Evolutionary conservation across 352 stramenopile species (phyloP).

Genomic region (Phytophthora pinifolia): DNA sequence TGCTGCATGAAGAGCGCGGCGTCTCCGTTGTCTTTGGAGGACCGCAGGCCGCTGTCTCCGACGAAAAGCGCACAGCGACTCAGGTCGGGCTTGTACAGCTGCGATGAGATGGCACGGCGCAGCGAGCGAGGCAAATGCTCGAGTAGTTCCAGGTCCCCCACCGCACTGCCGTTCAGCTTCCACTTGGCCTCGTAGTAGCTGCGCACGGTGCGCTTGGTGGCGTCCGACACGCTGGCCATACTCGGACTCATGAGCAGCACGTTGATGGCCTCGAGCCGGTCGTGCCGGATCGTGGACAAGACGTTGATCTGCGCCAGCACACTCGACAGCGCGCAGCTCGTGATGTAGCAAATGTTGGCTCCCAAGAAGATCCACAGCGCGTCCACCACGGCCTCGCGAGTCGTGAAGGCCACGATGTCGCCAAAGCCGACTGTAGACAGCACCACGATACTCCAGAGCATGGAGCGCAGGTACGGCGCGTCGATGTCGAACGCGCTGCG

Average conservation of each 20-base stretch:
- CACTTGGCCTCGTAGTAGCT: slow-evolving; percentile 76
- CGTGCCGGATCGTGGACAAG: slow-evolving; percentile 40
- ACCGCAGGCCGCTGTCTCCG: slow-evolving; percentile 5
- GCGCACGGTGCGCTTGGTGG: slow-evolving; percentile 52
- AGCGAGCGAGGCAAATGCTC: slow-evolving; percentile 50
- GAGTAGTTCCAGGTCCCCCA: slow-evolving; percentile 52
- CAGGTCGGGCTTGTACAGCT: slow-evolving; percentile 45
- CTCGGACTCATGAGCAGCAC: slow-evolving; percentile 44
- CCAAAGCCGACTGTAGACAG: slow-evolving; percentile 73
- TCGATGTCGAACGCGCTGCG: slow-evolving; percentile 60
- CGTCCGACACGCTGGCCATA: slow-evolving; percentile 42
- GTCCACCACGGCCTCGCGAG: slow-evolving; percentile 52
- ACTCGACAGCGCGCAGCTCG: slow-evolving; percentile 56
- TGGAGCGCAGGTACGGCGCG: slow-evolving; percentile 55
- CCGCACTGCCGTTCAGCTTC: slow-evolving; percentile 64
- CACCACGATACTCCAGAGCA: slow-evolving; percentile 75
- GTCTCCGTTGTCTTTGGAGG: slow-evolving; percentile 13
- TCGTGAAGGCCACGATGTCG: slow-evolving; percentile 65
- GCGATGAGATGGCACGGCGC: slow-evolving; percentile 28
- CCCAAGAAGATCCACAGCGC: slow-evolving; percentile 73
- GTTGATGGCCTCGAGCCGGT: slow-evolving; percentile 67
- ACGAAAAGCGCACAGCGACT: slow-evolving; percentile 33
- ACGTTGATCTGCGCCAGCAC: slow-evolving; percentile 57
- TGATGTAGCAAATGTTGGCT: slow-evolving; percentile 78
- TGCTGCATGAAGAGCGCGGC: slow-evolving; percentile 37